Evolutionary conservation across 2,329 filamentous ascomycete genomes (phyloP), one percentile per base, ranked within the genome.

Genomic region (Neonectria faginata): DNA sequence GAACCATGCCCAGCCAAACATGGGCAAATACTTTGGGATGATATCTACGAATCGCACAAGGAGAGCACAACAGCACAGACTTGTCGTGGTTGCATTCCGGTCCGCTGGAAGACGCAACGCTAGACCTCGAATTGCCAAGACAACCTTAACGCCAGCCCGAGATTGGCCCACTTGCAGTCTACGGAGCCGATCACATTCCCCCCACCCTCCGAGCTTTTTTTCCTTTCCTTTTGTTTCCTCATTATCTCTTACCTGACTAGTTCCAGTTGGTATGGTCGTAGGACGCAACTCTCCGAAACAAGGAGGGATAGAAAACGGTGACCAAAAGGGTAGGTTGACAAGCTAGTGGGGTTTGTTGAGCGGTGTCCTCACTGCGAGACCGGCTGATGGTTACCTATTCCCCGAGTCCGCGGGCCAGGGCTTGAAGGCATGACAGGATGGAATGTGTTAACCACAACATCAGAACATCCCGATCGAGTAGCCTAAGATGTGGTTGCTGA

Each of bases 231-330:
- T 36, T 42, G 8, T 42, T 42, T 42, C 36, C 36, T 39, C 36
- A 29, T 47, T 47, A 33, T 50, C 51, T 52, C n/a, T 55, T 58
- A 56, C 47, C 39, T 58, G 55, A 56, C 33, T 59, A 58, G 22
- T 52, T 65, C 41, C 42, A 31, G 29, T 48, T 63, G 58, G 55
- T 55, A 48, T 55, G 60, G 45, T 33, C 45, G 29, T 25, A 33
- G 29, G 52, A 62, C 39, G 29, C 44, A 54, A 57, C 57, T 62
- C 51, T 65, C 52, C 57, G 41, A 57, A 47, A 51, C 31, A 53
- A 56, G 60, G 52, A 65, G 62, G 39, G 70, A 70, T 68, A 67
- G 64, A 51, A 71, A 71, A 65, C 65, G 64, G 69, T 72, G 66
- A 65, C 64, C 62, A 59, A 70, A 72, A 51, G 22, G 60, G 60